A percentile compares a stretch with the other conserved stretches of the same genome.
phyloP scores from a whole-genome alignment of 2,329 filamentous ascomycete genomes.

The Diaporthe eres region DNA sequence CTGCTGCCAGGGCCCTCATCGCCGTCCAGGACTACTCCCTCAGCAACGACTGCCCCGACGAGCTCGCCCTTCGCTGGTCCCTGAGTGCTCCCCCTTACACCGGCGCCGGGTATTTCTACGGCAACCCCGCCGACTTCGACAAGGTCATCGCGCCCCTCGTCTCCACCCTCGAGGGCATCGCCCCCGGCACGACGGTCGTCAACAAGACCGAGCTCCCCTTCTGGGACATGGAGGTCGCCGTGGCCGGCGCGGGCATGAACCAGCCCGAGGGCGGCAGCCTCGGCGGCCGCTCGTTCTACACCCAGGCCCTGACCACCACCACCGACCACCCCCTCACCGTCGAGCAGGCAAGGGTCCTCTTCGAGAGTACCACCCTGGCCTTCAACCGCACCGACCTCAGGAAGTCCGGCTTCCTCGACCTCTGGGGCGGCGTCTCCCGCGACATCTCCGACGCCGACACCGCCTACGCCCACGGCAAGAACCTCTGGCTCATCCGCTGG shows the following conservation, averaged over 20 bases:
- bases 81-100: conserved; percentile 19
- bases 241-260: conserved; percentile 18
- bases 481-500: conserved; percentile 19
- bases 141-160: background rate
- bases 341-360: conserved; percentile 11
- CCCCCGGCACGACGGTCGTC: background rate
- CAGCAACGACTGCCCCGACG: background rate
- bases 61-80: conserved; percentile 16
- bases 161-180: conserved; percentile 7
- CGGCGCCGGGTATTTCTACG: conserved; percentile 16
- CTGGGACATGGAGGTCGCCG: conserved; percentile 24
- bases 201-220: conserved; percentile 20
- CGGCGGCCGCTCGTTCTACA: conserved; percentile 19
- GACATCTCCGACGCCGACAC: conserved; percentile 19
- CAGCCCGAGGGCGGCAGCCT: conserved; percentile 21
- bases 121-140: conserved; percentile 13
- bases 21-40: conserved; percentile 21
- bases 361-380: conserved; percentile 8
- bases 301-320: conserved; percentile 18
- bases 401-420: conserved; percentile 19
- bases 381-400: conserved; percentile 22
- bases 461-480: conserved; percentile 12
- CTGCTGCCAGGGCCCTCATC: conserved; percentile 1
- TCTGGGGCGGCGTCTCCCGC: conserved; percentile 20
- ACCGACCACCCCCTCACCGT: conserved; percentile 18